Base-by-base conservation (phyloP, 2,329 filamentous ascomycete species). In the Diaporthe sp. region DNA sequence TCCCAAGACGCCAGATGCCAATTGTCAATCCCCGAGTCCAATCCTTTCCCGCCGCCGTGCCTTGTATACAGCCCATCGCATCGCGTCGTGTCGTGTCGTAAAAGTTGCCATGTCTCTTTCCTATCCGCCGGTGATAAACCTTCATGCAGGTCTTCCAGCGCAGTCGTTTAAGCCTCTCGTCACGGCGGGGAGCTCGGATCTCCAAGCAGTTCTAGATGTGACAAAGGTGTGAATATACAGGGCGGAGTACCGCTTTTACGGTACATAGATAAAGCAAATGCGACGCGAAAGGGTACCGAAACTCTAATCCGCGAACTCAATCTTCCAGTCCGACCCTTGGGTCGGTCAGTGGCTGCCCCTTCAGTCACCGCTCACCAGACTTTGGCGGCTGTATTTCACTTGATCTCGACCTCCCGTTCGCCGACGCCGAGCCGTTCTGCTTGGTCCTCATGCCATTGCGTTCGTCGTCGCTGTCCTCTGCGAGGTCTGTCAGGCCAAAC, bases 401-500 rank as follows among this genome's bases (percentile, higher is more conserved):
- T 51, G 85, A 83, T 75, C 84, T 74, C 10, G 75, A 71, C 37
- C 79, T 80, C 60, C 84, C 81, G 74, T 86, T 86, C 13, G 80
- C 77, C 62, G 70, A 58, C 25, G 73, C 73, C 76, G 84, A 85
- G 73, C 86, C 86, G 71, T 87, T 86, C 80, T 83, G 74, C 34
- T 79, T 78, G 46, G 55, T 76, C 76, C 85, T 82, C 78, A 87
- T 85, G 76, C 85, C 79, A 73, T 83, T 82, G 71, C 80, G 81
- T 44, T 92, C 92, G 72, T 93, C 93, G 42, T 94, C 93, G 79
- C 90, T 94, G 77, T 97, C 94, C 78, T 96, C 94, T 2, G 93
- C 90, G 53, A 98, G 86, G 79, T 98, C 95, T 19, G 91, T 91
- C 62, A 98, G 87, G 55, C 94, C 94, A 78, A 97, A 95, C 7